Percentiles rank a stretch among this genome's conserved stretches.
phyloP scores from a whole-genome alignment of 225 moss, liverwort and hornwort species.

The Pleurozium schreberi region DNA sequence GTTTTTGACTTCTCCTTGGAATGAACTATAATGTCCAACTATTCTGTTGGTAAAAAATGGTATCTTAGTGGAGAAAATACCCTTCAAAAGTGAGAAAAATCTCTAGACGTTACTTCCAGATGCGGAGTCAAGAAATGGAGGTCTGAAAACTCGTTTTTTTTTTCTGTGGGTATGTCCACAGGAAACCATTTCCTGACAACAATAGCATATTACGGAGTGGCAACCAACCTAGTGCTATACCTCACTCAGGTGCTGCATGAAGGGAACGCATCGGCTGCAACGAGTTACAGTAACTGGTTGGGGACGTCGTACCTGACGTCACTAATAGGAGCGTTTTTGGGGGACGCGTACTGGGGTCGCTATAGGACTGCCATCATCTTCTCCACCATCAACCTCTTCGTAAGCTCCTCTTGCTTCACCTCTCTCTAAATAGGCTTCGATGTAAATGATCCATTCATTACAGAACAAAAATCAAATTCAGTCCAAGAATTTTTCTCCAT shows the following conservation, averaged over 20 bases:
- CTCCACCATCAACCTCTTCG: constrained; percentile 56
- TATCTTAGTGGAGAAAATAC: background rate
- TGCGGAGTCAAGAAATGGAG: background rate
- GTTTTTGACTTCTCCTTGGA: background rate
- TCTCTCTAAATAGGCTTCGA: background rate
- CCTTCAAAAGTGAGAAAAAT: background rate
- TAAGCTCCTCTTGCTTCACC: constrained; percentile 8
- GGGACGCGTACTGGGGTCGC: constrained; percentile 78
- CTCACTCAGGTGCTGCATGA: constrained; percentile 52
- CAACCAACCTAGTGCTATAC: constrained; percentile 57
- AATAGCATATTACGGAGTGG: constrained; percentile 52
- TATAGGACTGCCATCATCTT: constrained; percentile 61
- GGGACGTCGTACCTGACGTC: constrained; percentile 65
- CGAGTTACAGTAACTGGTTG: constrained; percentile 57
- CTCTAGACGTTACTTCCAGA: background rate
- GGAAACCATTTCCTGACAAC: constrained; percentile 40
- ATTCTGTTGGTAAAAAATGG: background rate
- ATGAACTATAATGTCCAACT: background rate
- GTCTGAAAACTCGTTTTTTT: background rate
- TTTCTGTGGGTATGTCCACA: background rate
- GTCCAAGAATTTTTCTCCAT: too few species aligned
- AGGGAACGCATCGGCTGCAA: constrained; percentile 49
- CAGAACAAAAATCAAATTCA: background rate
- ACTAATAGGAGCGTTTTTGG: constrained; percentile 65
- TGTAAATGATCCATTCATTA: background rate